phyloP scores from a whole-genome alignment of 768 basidiomycete species.

The Amanita phalloides region DNA sequence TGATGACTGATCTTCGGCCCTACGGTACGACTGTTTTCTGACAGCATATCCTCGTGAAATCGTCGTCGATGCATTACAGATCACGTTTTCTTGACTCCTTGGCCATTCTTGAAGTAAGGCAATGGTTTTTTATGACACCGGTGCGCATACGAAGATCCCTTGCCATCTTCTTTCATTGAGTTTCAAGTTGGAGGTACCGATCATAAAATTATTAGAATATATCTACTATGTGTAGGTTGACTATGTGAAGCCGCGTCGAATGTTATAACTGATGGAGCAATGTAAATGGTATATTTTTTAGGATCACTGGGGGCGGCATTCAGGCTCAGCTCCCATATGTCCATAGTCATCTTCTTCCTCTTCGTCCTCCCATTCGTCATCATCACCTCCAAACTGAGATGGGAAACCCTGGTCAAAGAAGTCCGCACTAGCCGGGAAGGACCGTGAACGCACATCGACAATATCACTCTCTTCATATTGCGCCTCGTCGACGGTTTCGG shows the following conservation, averaged over 20 bases:
- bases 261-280: background rate
- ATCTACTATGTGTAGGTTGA: conserved; percentile 1
- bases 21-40: too few species aligned
- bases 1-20: too few species aligned
- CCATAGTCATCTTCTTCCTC: conserved; percentile 35
- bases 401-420: conserved; percentile 73
- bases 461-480: conserved; percentile 69
- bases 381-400: conserved; percentile 61
- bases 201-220: conserved; percentile 1
- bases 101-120: too few species aligned
- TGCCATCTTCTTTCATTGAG: too few species aligned
- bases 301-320: conserved; percentile 52
- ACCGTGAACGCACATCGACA: conserved; percentile 74
- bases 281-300: background rate
- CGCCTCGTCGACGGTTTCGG: conserved; percentile 60
- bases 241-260: background rate
- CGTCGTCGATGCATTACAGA: too few species aligned
- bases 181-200: background rate
- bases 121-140: too few species aligned
- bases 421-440: conserved; percentile 60
- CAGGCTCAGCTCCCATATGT: conserved; percentile 28
- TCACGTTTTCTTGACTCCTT: too few species aligned
- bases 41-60: too few species aligned
- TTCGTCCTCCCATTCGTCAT: conserved; percentile 62
- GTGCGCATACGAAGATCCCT: too few species aligned